Conservation (phyloP, 2,329 filamentous ascomycete species). For the Cladosporium sp. region DNA sequence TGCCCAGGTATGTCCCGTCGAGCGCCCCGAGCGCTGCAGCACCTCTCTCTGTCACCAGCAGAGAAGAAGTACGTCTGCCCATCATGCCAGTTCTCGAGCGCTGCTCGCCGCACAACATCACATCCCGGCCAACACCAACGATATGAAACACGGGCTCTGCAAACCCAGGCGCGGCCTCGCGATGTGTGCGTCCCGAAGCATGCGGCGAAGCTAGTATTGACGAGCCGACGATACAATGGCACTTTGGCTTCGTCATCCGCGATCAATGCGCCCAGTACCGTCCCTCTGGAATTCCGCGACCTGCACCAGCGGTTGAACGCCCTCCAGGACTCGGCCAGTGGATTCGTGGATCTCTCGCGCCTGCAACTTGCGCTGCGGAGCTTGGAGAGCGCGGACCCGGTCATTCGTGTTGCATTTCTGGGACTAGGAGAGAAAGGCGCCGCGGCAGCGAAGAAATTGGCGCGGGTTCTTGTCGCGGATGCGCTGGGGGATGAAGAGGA, state of each 20-base stretch:
- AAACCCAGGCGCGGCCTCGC: constrained; percentile 7
- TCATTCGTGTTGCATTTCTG: constrained; percentile 58
- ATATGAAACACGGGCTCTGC: constrained; percentile 8
- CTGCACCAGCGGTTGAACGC: constrained; percentile 62
- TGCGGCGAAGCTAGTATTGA: not conserved
- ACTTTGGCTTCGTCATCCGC: constrained; percentile 54
- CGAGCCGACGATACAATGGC: constrained; percentile 31
- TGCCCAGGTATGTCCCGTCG: constrained; percentile 11
- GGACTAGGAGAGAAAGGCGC: constrained; percentile 38
- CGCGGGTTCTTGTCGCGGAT: constrained; percentile 61
- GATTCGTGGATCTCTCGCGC: constrained; percentile 67
- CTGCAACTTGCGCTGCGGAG: constrained; percentile 72
- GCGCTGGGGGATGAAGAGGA: constrained; percentile 43
- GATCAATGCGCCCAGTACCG: constrained; percentile 56
- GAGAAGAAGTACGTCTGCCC: constrained; percentile 27
- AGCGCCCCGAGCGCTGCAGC: constrained; percentile 16
- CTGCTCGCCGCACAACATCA: constrained; percentile 3
- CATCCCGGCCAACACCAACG: constrained; percentile 4
- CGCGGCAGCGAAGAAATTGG: constrained; percentile 62
- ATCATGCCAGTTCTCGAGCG: constrained; percentile 26
- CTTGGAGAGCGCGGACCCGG: constrained; percentile 55
- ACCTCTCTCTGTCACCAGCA: not conserved
- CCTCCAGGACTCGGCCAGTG: constrained; percentile 63
- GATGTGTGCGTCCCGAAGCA: not conserved
- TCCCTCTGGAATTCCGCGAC: constrained; percentile 56